A percentile compares a stretch with the other conserved stretches of the same genome.
phyloP scores from a whole-genome alignment of 768 basidiomycete species.

The Strobilomyces echinocephalus region DNA sequence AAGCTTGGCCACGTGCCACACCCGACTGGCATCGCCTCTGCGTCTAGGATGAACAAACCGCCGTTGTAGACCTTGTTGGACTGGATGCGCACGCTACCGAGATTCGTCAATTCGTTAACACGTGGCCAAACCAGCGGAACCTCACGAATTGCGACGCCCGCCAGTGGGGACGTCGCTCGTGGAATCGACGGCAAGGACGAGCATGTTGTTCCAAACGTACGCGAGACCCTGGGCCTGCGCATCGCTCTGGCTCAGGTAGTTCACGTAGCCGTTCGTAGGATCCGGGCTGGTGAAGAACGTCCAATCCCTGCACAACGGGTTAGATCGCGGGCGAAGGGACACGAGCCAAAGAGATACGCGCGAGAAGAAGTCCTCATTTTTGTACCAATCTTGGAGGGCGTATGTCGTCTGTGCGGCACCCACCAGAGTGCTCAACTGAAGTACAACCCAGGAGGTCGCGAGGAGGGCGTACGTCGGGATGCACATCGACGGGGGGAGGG shows the following conservation, averaged over 20 bases:
- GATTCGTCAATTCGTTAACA: not conserved
- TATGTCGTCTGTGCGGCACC: constrained; percentile 30
- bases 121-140: constrained; percentile 7
- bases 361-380: constrained; percentile 54
- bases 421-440: constrained; percentile 29
- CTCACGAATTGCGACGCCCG: constrained; percentile 48
- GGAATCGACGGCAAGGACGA: constrained; percentile 59
- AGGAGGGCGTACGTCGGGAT: constrained; percentile 23
- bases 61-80: constrained; percentile 51
- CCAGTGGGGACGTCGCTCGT: constrained; percentile 42
- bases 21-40: constrained; percentile 63
- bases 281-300: constrained; percentile 55
- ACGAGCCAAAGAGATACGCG: constrained; percentile 24
- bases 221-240: constrained; percentile 52
- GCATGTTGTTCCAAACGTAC: constrained; percentile 48
- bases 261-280: constrained; percentile 68
- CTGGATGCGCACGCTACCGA: constrained; percentile 57
- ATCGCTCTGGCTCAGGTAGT: constrained; percentile 45
- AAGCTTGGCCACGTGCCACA: constrained; percentile 61
- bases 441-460: constrained; percentile 21
- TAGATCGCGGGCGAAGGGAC: not conserved
- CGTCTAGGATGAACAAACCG: constrained; percentile 73
- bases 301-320: constrained; percentile 45
- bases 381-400: constrained; percentile 32
- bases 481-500: not conserved